A percentile compares a stretch with the other conserved stretches of the same genome.
These are phyloP conservation scores for Filosporella fistucella DNA, from an alignment of 495 filamentous ascomycete genomes.

Conservation along the genomic window DNA sequence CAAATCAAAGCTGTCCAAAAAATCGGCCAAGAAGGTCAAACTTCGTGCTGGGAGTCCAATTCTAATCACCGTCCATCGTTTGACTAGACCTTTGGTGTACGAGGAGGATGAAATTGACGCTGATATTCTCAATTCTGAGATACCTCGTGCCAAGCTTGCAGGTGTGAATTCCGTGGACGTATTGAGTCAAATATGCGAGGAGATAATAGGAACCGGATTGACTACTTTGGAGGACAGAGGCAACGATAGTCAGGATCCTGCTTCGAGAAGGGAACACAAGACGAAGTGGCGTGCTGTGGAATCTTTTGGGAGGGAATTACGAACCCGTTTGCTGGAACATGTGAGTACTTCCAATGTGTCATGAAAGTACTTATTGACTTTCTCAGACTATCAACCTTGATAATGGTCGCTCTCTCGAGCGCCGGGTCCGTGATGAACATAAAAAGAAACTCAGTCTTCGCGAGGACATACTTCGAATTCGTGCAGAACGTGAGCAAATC, in stretches of 20 bases:
- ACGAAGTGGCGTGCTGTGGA: slow-evolving; percentile 62
- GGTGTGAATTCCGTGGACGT: slow-evolving; percentile 70
- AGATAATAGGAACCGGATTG: slow-evolving; percentile 52
- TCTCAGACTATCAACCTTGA: slow-evolving; percentile 54
- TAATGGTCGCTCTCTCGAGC: slow-evolving; percentile 56
- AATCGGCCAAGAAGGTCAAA: slow-evolving; percentile 2
- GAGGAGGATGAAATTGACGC: slow-evolving; percentile 30
- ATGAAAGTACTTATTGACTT: slow-evolving; percentile 21
- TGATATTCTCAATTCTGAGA: slow-evolving; percentile 39
- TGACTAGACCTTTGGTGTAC: slow-evolving; percentile 12
- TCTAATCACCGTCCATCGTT: slow-evolving; percentile 23
- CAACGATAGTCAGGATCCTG: slow-evolving; percentile 32
- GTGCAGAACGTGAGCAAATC: slow-evolving; percentile 60
- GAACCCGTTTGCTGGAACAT: slow-evolving; percentile 56
- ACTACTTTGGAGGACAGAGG: slow-evolving; percentile 37
- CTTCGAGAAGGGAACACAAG: slow-evolving; percentile 45
- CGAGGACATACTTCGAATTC: slow-evolving; percentile 57
- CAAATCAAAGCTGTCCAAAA: slow-evolving; percentile 2
- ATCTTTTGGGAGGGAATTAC: slow-evolving; percentile 62
- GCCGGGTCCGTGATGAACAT: slow-evolving; percentile 57
- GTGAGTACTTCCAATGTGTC: slow-evolving; percentile 30
- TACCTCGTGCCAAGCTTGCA: slow-evolving; percentile 48
- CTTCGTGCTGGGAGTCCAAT: slow-evolving; percentile 17
- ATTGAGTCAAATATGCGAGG: slow-evolving; percentile 63
- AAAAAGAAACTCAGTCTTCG: slow-evolving; percentile 62